These are phyloP conservation scores for Phylloporus sp. DNA, from an alignment of 768 basidiomycete genomes.

Conservation along the genomic window DNA sequence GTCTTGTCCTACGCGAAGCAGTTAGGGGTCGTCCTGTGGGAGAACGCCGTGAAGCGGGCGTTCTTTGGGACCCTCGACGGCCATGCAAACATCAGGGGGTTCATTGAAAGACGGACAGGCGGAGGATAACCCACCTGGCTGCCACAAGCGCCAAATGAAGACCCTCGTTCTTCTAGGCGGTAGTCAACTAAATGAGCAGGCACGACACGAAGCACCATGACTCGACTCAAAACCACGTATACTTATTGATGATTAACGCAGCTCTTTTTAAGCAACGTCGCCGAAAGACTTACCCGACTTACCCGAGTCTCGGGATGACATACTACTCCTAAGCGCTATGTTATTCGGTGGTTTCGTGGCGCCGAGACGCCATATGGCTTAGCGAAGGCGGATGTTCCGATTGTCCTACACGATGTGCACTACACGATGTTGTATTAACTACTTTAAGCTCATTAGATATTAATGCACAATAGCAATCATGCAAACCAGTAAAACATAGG, in stretches of 20 bases:
- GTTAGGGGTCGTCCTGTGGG: conserved; percentile 81
- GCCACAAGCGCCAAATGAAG: not conserved
- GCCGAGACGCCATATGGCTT: not conserved
- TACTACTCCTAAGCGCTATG: conserved; percentile 2
- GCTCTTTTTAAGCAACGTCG: not conserved
- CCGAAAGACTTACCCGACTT: not conserved
- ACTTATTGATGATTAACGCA: conserved; percentile 14
- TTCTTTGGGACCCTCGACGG: conserved; percentile 83
- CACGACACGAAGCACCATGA: not conserved
- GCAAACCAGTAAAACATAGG: conserved; percentile 11
- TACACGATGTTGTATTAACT: conserved; percentile 6
- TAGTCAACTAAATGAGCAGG: conserved; percentile 4
- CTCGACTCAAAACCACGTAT: not conserved
- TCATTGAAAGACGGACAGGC: conserved; percentile 68
- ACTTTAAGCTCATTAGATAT: conserved; percentile 13
- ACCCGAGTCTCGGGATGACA: conserved; percentile 15
- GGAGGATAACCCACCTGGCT: conserved; percentile 23
- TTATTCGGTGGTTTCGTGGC: conserved; percentile 7
- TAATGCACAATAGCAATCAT: conserved; percentile 12
- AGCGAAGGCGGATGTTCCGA: not conserved
- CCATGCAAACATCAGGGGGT: conserved; percentile 72
- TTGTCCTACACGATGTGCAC: not conserved
- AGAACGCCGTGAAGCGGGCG: conserved; percentile 65
- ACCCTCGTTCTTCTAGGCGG: conserved; percentile 2
- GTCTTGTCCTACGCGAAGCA: conserved; percentile 83